Evolutionary conservation across 1,139 yeast species (phyloP).

Genomic region (Kluyveromyces marxianus): DNA sequence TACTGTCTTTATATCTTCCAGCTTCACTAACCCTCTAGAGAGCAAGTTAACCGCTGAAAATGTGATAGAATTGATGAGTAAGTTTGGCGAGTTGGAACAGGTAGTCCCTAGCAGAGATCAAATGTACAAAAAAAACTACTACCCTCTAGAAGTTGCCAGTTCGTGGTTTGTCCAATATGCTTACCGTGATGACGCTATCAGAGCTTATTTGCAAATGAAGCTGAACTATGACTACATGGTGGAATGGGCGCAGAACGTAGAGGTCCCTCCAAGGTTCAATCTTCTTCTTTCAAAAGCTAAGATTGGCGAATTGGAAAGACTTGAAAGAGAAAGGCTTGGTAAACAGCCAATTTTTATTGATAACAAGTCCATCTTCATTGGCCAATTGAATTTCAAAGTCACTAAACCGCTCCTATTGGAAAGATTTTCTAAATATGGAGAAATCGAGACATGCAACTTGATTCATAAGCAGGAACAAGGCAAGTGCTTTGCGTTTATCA

Average conservation of each 20-base stretch:
- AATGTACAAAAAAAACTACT: constrained; percentile 30
- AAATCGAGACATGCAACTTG: constrained; percentile 43
- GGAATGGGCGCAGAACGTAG: constrained; percentile 83
- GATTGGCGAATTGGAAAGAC: constrained; percentile 6
- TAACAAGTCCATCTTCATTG: constrained; percentile 65
- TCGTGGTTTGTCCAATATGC: constrained; percentile 80
- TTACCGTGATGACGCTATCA: constrained; percentile 83
- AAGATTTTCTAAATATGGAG: constrained; percentile 64
- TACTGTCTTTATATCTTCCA: constrained; percentile 53
- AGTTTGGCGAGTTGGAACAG: constrained; percentile 72
- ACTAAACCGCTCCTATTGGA: constrained; percentile 48
- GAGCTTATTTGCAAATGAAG: constrained; percentile 69
- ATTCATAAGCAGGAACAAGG: constrained; percentile 40
- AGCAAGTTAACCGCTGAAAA: constrained; percentile 20
- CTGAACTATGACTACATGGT: constrained; percentile 46
- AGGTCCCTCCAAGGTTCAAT: constrained; percentile 33
- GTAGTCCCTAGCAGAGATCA: constrained; percentile 44
- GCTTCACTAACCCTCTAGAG: constrained; percentile 4
- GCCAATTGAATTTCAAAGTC: constrained; percentile 53
- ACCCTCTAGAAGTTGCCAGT: constrained; percentile 27
- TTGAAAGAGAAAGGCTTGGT: constrained; percentile 11
- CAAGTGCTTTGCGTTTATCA: constrained; percentile 65
- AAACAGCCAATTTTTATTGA: constrained; percentile 42
- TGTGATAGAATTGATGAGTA: constrained; percentile 36
- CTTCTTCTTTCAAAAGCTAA: constrained; percentile 9